Percentiles rank a stretch among this genome's conserved stretches.
These are phyloP conservation scores for Prorocentrum cordatum DNA, from an alignment of 169 alveolate genomes.

Conservation along the genomic window DNA sequence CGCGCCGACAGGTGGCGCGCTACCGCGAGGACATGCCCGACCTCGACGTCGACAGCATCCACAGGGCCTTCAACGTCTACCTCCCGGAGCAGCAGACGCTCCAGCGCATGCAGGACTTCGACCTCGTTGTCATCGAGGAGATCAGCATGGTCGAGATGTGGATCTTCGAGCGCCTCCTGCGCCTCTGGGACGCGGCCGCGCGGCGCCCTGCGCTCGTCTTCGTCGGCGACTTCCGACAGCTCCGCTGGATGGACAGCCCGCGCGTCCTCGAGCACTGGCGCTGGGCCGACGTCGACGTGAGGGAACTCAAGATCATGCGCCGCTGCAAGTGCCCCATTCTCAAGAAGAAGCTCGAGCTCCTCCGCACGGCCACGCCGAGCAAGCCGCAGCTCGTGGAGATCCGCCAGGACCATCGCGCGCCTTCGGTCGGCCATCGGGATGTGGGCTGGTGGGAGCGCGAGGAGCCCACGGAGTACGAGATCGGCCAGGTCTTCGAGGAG, in stretches of 20 bases:
- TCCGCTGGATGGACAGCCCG: not conserved
- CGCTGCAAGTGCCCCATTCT: slow-evolving; percentile 7
- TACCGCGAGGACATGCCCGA: not conserved
- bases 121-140: slow-evolving; percentile 15
- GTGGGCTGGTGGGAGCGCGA: too few species aligned
- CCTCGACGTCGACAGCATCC: slow-evolving; percentile 3
- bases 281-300: not conserved
- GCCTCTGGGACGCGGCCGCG: slow-evolving; percentile 16
- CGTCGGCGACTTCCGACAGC: slow-evolving; percentile 15
- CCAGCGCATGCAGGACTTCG: not conserved
- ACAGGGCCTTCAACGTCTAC: not conserved
- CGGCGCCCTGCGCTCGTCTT: not conserved
- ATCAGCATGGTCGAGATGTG: not conserved
- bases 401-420: not conserved
- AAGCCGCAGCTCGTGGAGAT: not conserved
- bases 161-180: not conserved
- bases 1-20: not conserved
- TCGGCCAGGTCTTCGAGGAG: too few species aligned
- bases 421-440: too few species aligned
- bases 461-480: too few species aligned
- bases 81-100: not conserved
- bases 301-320: not conserved
- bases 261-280: too few species aligned
- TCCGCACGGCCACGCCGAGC: not conserved
- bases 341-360: slow-evolving; percentile 6